Conservation (phyloP, 2,329 filamentous ascomycete genomes). For the Hymenoscyphus fraxineus region DNA sequence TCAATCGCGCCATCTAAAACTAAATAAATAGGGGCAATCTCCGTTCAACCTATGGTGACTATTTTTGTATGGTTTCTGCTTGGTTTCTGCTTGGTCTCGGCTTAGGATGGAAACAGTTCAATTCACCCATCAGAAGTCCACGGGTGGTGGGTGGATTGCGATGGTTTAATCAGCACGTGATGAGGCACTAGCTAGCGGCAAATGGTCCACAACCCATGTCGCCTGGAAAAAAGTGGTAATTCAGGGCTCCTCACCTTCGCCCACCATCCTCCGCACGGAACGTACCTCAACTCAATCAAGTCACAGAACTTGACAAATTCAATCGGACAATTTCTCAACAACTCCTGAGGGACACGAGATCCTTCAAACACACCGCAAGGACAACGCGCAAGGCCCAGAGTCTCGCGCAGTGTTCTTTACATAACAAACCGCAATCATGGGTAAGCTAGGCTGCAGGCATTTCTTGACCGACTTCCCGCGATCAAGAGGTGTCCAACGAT, state of each 20-base stretch:
- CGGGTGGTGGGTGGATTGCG: too few relatives aligned
- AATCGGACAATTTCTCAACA: conserved; percentile 5
- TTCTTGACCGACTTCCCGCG: conserved; percentile 7
- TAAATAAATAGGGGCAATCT: not conserved
- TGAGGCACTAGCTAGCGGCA: not conserved
- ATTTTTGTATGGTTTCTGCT: not conserved
- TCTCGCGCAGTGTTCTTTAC: conserved; percentile 41
- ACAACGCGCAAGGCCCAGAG: conserved; percentile 32
- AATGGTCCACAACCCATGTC: not conserved
- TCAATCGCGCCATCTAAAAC: not conserved
- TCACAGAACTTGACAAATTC: conserved; percentile 22
- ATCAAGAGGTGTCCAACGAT: not conserved
- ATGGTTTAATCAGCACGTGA: not conserved
- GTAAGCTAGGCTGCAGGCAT: conserved; percentile 40
- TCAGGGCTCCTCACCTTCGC: conserved; percentile 14
- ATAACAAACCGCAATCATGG: conserved; percentile 56
- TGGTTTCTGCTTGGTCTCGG: not conserved
- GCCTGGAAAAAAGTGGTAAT: not conserved
- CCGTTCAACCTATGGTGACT: not conserved
- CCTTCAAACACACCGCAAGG: conserved; percentile 25
- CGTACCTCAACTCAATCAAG: conserved; percentile 19
- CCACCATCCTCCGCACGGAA: conserved; percentile 11
- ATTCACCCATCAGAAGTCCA: not conserved
- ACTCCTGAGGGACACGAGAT: conserved; percentile 22
- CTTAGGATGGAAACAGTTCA: not conserved